phyloP scores from a whole-genome alignment of 169 alveolate genomes.

The Sarcocystis neurona region DNA sequence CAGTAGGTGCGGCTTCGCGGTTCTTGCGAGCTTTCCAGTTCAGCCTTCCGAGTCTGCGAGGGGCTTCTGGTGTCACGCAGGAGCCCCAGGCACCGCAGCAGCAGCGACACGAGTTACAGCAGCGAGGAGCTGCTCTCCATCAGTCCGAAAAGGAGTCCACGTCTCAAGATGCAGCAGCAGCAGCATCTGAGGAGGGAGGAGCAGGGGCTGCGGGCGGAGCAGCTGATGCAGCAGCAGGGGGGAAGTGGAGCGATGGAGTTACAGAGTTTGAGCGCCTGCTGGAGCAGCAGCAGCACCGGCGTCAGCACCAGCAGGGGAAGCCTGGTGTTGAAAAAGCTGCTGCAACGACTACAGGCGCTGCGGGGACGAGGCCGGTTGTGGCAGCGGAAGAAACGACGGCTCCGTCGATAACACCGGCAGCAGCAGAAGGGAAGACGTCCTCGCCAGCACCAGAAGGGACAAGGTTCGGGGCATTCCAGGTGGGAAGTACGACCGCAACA shows the following conservation, averaged over 20 bases:
- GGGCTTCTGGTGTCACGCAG: too few species aligned
- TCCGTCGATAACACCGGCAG: too few species aligned
- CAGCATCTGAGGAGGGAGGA: background rate
- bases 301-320: background rate
- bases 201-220: background rate
- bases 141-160: background rate
- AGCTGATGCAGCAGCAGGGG: background rate
- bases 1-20: background rate
- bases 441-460: too few species aligned
- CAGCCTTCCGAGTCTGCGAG: conserved; percentile 1
- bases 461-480: too few species aligned
- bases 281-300: conserved; percentile 15
- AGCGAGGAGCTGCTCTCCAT: background rate
- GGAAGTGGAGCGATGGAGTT: background rate
- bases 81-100: background rate
- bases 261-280: conserved; percentile 46
- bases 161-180: background rate
- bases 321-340: too few species aligned
- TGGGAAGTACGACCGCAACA: too few species aligned
- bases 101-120: background rate
- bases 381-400: too few species aligned
- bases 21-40: conserved; percentile 15
- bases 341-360: too few species aligned
- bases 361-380: too few species aligned
- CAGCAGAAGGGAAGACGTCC: too few species aligned